Evolutionary conservation across 148 eudicot genomes (phyloP).

Genomic region (Simmondsia chinensis): DNA sequence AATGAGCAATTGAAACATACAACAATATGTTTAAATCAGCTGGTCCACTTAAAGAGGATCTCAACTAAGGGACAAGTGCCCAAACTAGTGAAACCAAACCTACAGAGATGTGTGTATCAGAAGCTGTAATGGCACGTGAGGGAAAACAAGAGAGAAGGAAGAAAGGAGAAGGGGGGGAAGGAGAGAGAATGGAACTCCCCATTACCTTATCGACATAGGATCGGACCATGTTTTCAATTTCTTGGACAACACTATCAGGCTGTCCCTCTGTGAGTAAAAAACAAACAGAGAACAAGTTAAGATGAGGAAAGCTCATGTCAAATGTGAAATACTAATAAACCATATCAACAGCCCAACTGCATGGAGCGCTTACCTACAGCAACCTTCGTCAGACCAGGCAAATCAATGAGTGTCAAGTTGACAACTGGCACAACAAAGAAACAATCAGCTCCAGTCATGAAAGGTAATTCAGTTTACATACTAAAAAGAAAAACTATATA

Average conservation of each 20-base stretch:
- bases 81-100: too few relatives aligned
- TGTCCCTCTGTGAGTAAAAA: constrained; percentile 55
- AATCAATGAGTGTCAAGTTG: constrained; percentile 83
- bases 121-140: too few relatives aligned
- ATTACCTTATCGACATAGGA: constrained; percentile 66
- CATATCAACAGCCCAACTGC: background rate
- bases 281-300: too few relatives aligned
- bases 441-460: constrained; percentile 7
- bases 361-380: constrained; percentile 71
- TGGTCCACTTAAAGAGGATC: too few relatives aligned
- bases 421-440: constrained; percentile 53
- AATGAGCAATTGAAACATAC: too few relatives aligned
- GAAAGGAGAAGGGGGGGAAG: too few relatives aligned
- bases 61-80: too few relatives aligned
- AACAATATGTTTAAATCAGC: too few relatives aligned
- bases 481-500: background rate
- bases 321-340: background rate
- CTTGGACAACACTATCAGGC: constrained; percentile 59
- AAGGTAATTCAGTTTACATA: too few relatives aligned
- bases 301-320: too few relatives aligned
- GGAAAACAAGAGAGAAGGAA: background rate
- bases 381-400: constrained; percentile 96
- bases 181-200: background rate
- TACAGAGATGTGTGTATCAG: too few relatives aligned
- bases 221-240: constrained; percentile 78